phyloP scores from a whole-genome alignment of 306 rosid genomes.

The Luffa acutangula region DNA sequence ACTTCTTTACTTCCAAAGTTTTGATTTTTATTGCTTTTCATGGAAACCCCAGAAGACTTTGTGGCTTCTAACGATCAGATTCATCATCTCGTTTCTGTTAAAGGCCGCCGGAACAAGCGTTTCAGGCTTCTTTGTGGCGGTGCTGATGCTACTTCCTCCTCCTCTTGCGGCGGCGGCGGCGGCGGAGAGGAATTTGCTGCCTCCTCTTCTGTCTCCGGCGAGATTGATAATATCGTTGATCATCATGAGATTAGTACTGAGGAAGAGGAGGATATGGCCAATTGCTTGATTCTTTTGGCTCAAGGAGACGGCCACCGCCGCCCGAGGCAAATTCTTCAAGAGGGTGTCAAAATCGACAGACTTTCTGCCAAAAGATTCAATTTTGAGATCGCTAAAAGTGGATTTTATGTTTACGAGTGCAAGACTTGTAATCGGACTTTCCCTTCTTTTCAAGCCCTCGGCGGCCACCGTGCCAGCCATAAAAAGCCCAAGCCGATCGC shows the following conservation, averaged over 20 bases:
- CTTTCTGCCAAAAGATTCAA: slow-evolving; percentile 4
- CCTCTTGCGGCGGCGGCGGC: slow-evolving; percentile 36
- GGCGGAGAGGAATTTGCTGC: slow-evolving; percentile 25
- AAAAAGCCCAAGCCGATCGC: slow-evolving; percentile 34
- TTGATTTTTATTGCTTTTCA: slow-evolving; percentile 11
- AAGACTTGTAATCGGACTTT: slow-evolving; percentile 81
- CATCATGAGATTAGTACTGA: slow-evolving; percentile 21
- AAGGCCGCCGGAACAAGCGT: slow-evolving; percentile 63
- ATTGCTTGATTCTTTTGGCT: slow-evolving; percentile 80
- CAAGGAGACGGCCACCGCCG: slow-evolving; percentile 38
- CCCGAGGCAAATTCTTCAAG: not conserved
- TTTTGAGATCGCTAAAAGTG: slow-evolving; percentile 16
- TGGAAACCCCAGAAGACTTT: slow-evolving; percentile 34
- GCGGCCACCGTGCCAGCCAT: slow-evolving; percentile 96
- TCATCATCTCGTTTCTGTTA: not conserved
- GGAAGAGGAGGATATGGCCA: slow-evolving; percentile 94
- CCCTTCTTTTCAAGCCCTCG: slow-evolving; percentile 95
- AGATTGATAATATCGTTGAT: slow-evolving; percentile 9
- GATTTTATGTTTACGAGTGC: slow-evolving; percentile 57
- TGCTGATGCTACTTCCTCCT: slow-evolving; percentile 27
- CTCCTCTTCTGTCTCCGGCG: slow-evolving; percentile 17
- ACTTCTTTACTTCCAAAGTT: not conserved
- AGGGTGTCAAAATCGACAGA: not conserved
- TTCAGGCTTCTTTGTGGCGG: slow-evolving; percentile 3
- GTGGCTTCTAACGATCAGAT: slow-evolving; percentile 16